A percentile compares a stretch with the other conserved stretches of the same genome.
These are phyloP conservation scores for Paspalum notatum DNA, from an alignment of 176 grass and related monocot genomes.

Conservation along the genomic window DNA sequence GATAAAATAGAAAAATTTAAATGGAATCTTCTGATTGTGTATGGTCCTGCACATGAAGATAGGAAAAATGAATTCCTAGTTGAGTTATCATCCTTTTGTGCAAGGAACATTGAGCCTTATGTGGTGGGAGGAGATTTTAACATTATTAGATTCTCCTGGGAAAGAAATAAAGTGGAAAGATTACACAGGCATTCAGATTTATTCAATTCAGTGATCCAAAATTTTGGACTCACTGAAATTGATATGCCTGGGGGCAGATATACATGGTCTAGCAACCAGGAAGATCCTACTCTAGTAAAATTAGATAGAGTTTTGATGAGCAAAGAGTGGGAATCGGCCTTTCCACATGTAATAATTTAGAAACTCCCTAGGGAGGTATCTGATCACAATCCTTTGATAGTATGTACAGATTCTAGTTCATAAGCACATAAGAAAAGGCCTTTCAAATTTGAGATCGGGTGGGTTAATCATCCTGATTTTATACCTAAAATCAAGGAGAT, in stretches of 20 bases:
- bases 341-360: rapidly evolving
- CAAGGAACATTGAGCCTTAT: too few species aligned
- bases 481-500: rapidly evolving
- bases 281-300: neutral
- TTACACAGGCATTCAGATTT: too few species aligned
- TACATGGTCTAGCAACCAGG: neutral
- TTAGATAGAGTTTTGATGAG: neutral
- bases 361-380: neutral
- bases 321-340: neutral
- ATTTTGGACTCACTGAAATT: neutral
- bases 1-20: too few species aligned
- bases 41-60: too few species aligned
- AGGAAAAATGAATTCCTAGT: too few species aligned
- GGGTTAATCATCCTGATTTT: neutral
- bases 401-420: rapidly evolving
- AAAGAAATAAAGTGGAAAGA: too few species aligned
- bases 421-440: too few species aligned
- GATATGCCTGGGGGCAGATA: neutral
- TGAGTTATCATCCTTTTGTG: too few species aligned
- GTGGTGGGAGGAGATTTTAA: too few species aligned
- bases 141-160: too few species aligned
- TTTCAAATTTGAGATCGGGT: neutral
- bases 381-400: neutral
- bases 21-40: too few species aligned
- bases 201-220: rapidly evolving